Evolutionary conservation across 208 protist species (phyloP), one percentile per base, ranked within the genome.

Genomic region (Kentomonas sorsogonicus): DNA sequence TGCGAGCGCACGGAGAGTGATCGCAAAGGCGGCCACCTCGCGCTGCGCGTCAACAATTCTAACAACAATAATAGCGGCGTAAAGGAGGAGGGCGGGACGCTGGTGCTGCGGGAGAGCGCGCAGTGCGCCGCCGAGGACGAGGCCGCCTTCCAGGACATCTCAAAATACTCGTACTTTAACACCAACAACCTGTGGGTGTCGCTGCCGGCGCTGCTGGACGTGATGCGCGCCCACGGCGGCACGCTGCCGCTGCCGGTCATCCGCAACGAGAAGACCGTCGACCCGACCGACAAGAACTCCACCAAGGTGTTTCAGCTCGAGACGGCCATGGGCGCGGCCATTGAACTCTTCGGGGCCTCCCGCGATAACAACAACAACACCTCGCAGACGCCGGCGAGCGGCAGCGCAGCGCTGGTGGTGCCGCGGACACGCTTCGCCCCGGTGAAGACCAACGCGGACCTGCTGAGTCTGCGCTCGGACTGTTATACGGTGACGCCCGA

Each of bases 181-280:
- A 99, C 98, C 16, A 99, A 99, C 83, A 99, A 99, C 80, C 62
- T 99, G 30, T 99, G 98, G 97, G 63, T 99, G 18, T 75, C 92
- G 50, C 71, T 99, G 20, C 59, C 69, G 10, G 80, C 91, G 31
- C 80, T 98, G 39, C 66, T 95, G 53, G 61, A 53, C 27, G 59
- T 69, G 45, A 87, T 94, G 78, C 71, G 89, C 26, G 20, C 56
- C 34, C 31, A 88, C 50, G 45, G 62, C 25, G 85, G 81, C 51
- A 69, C 69, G 15, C 69, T 95, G 10, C 75, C 72, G 18, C 79
- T 95, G 47, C 79, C 86, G 9, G 76, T 95, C 3, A 91, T 95
- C 52, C 69, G 83, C 26, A 95, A 95, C 52, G 59, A 69, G 23
- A 95, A 93, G 71, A 91, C 83, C 34, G 83, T 93, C 20, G 79